Percentiles rank a stretch among this genome's conserved stretches.
Conservation (phyloP, 371 early-diverging fungal genomes). For the Mortierella polycephala region DNA sequence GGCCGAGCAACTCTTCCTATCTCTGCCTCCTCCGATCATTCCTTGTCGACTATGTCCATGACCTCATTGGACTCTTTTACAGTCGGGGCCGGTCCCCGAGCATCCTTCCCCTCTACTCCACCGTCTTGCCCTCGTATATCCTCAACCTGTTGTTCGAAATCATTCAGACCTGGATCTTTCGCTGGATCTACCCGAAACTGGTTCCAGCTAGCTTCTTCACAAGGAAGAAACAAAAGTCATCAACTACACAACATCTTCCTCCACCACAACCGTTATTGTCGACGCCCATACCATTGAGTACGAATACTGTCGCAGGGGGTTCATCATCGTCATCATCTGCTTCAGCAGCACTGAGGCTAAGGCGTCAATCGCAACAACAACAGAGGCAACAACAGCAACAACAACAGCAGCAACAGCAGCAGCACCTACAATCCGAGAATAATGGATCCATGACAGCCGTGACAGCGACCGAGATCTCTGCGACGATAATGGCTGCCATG, state of each 20-base stretch:
- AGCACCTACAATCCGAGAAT: slow-evolving; percentile 2
- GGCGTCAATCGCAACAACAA: background rate
- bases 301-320: background rate
- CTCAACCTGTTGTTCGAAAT: slow-evolving; percentile 62
- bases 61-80: slow-evolving; percentile 57
- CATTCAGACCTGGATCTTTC: slow-evolving; percentile 61
- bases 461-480: slow-evolving; percentile 47
- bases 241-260: slow-evolving; percentile 2
- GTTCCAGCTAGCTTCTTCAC: slow-evolving; percentile 34
- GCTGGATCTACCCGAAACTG: slow-evolving; percentile 48
- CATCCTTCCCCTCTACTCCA: slow-evolving; percentile 52
- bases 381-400: slow-evolving; percentile 3
- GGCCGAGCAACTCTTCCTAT: slow-evolving; percentile 39
- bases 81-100: slow-evolving; percentile 31
- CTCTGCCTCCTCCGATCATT: slow-evolving; percentile 56
- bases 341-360: background rate
- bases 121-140: slow-evolving; percentile 65
- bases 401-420: slow-evolving; percentile 13
- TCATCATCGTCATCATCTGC: background rate
- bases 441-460: slow-evolving; percentile 27
- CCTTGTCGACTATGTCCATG: slow-evolving; percentile 56
- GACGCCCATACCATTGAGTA: slow-evolving; percentile 10
- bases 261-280: slow-evolving; percentile 17
- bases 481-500: slow-evolving; percentile 54
- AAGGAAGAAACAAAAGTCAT: slow-evolving; percentile 30